Evolutionary conservation across 768 basidiomycete genomes (phyloP).

Genomic region (Hypholoma sublateritium): DNA sequence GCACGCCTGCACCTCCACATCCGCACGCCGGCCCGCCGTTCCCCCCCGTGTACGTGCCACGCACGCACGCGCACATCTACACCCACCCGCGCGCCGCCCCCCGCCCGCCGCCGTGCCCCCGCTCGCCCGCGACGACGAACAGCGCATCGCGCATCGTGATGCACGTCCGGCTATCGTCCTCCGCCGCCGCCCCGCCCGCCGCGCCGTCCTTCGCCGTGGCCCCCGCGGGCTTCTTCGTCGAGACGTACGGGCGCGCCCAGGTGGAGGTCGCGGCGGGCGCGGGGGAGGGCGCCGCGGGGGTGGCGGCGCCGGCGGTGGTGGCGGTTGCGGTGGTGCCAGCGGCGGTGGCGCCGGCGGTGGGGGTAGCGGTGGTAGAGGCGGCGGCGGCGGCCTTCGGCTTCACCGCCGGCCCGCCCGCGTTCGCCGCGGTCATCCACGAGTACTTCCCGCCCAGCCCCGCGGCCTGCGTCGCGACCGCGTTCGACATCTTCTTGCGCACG

Average conservation of each 20-base stretch:
- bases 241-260: conserved; percentile 67
- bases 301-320: conserved; percentile 21
- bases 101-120: conserved; percentile 79
- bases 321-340: conserved; percentile 28
- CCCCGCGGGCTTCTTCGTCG: conserved; percentile 44
- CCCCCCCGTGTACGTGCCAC: too few species aligned
- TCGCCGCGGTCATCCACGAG: conserved; percentile 74
- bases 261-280: conserved; percentile 29
- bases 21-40: too few species aligned
- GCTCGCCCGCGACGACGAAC: conserved; percentile 83
- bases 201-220: conserved; percentile 28
- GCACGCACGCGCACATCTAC: too few species aligned
- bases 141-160: conserved; percentile 80
- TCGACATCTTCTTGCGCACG: conserved; percentile 88
- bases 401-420: conserved; percentile 17
- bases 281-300: conserved; percentile 26
- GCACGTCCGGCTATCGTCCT: conserved; percentile 57
- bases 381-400: conserved; percentile 34
- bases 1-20: too few species aligned
- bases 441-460: conserved; percentile 85
- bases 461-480: conserved; percentile 85
- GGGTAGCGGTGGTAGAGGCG: conserved; percentile 28
- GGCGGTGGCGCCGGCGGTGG: conserved; percentile 18
- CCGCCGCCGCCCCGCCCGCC: conserved; percentile 37
- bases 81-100: conserved; percentile 64